Evolutionary conservation across 768 basidiomycete species (phyloP), one percentile per base, ranked within the genome.

Genomic region (Boletellus sp.): DNA sequence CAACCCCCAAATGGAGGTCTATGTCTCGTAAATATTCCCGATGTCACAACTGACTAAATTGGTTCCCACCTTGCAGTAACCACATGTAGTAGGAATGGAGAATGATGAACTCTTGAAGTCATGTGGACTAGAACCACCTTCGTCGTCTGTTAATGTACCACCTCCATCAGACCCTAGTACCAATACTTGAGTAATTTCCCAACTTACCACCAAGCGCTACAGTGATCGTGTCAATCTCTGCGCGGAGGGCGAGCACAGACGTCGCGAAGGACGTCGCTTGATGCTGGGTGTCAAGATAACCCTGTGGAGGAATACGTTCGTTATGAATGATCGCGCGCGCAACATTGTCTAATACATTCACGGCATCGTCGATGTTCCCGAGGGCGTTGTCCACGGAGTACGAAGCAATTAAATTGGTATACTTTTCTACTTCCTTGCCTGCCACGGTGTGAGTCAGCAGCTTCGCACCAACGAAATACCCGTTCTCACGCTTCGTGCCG

Each of bases 1-100:
- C 38, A 92, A 71, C 9, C 90, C 91, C 90, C 90, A 92, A 26
- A 93, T 90, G 8, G 86, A 87, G 10, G 84, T 76, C 89, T 91
- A 50, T 31, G 24, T 24, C 17, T 34, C 20, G 39, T 66, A 28
- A 56, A 40, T 46, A 36, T 28, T 37, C 26, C 16, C 26, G 13
- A 40, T n/a, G 19, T 6, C 34, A 17, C 8, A 31, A 36, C 37
- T 11, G 12, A 22, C 26, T 42, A 24, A 42, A 45, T 22, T 22
- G 32, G 16, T 55, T 26, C 73, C 31, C 53, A 85, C 89, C 78
- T 87, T 84, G 74, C 90, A 93, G 63, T 88, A 89, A 13, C 78
- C 83, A 55, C 90, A 93, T 39, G 79, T 75, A 6, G 89, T 87
- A 6, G 90, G 90, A 45, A 93, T 90, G 16, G 88, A 89, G 68